phyloP scores from a whole-genome alignment of 2,329 filamentous ascomycete genomes.

The Fusarium robinianum region DNA sequence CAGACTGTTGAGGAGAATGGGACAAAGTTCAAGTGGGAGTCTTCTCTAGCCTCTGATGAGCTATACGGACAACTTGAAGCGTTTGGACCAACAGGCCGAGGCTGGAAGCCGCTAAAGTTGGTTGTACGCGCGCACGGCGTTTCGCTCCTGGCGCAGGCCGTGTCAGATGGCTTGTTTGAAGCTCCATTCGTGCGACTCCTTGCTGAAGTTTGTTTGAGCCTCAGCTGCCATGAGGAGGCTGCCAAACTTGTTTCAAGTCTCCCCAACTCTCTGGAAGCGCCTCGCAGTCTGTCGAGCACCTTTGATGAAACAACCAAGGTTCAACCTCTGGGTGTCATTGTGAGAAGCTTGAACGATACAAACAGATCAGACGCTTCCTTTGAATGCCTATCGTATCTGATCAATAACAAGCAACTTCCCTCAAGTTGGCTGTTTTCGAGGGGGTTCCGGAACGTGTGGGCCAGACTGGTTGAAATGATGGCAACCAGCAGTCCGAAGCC shows the following conservation, averaged over 20 bases:
- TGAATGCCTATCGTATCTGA: slow-evolving; percentile 31
- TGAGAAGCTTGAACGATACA: slow-evolving; percentile 17
- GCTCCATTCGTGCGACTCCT: slow-evolving; percentile 36
- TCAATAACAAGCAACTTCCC: slow-evolving; percentile 27
- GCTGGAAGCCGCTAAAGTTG: slow-evolving; percentile 43
- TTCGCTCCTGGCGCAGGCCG: slow-evolving; percentile 36
- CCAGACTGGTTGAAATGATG: slow-evolving; percentile 32
- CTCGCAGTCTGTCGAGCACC: slow-evolving; percentile 18
- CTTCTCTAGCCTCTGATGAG: slow-evolving; percentile 36
- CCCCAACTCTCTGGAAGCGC: slow-evolving; percentile 17
- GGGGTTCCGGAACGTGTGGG: slow-evolving; percentile 35
- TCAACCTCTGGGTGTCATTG: slow-evolving; percentile 30
- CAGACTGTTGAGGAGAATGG: slow-evolving; percentile 30
- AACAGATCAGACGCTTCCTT: slow-evolving; percentile 21
- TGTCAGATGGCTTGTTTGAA: slow-evolving; percentile 40
- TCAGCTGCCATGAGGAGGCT: slow-evolving; percentile 38
- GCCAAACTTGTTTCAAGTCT: slow-evolving; percentile 30
- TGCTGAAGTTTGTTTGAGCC: slow-evolving; percentile 37
- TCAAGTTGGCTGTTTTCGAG: slow-evolving; percentile 33
- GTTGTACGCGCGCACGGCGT: slow-evolving; percentile 42
- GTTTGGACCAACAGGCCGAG: slow-evolving; percentile 35
- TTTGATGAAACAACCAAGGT: slow-evolving; percentile 24
- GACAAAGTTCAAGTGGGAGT: slow-evolving; percentile 34
- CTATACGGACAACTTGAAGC: slow-evolving; percentile 44
- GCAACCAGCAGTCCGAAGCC: slow-evolving; percentile 27